These are phyloP conservation scores for Cyclotella baltica DNA, from an alignment of 108 stramenopile species.

Conservation along the genomic window DNA sequence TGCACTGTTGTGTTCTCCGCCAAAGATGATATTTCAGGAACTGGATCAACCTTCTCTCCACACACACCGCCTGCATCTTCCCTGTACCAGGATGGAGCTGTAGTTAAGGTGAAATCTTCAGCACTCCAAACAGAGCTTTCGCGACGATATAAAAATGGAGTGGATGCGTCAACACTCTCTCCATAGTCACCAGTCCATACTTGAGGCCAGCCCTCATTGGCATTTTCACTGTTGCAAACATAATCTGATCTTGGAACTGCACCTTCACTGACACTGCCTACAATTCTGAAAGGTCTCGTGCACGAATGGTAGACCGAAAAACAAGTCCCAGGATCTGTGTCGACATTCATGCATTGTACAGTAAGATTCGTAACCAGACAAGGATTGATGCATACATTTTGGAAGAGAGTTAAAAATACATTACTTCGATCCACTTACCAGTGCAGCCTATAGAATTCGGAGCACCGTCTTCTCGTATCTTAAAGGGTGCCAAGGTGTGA, in stretches of 20 bases:
- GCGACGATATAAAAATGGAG: conserved; percentile 40
- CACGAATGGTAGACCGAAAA: conserved; percentile 59
- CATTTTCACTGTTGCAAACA: conserved; percentile 13
- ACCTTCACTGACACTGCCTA: conserved; percentile 23
- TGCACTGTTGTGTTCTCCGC: background rate
- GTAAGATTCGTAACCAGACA: no score
- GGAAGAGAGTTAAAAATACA: no score
- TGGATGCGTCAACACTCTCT: conserved; percentile 24
- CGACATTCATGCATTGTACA: no score
- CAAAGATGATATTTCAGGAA: background rate
- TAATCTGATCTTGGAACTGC: conserved; percentile 45
- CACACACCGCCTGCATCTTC: conserved; percentile 43
- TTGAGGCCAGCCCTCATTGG: conserved; percentile 29
- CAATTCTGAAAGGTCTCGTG: conserved; percentile 47
- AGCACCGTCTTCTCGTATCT: conserved; percentile 43
- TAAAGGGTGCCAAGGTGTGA: no score
- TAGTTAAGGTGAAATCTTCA: conserved; percentile 39
- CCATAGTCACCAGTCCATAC: conserved; percentile 42
- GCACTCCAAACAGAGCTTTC: conserved; percentile 49
- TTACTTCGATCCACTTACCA: no score
- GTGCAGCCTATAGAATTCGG: conserved; percentile 38
- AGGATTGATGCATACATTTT: no score
- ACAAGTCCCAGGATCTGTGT: conserved; percentile 50
- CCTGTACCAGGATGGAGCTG: conserved; percentile 20
- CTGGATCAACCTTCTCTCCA: conserved; percentile 5